These are phyloP conservation scores for Xylaria sp. DNA, from an alignment of 2,329 filamentous ascomycete genomes.

Conservation along the genomic window DNA sequence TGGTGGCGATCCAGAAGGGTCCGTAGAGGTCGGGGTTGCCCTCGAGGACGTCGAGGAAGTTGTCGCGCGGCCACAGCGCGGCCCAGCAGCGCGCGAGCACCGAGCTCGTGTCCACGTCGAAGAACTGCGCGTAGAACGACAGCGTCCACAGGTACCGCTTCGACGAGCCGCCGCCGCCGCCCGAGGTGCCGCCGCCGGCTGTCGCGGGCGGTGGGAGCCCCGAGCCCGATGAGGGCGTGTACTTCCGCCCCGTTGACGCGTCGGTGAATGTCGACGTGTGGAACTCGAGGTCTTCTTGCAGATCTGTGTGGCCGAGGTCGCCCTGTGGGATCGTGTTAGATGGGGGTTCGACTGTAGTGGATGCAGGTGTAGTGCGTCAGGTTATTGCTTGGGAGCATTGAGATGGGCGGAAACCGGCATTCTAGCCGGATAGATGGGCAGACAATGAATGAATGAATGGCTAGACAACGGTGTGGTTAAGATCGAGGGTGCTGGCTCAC, in stretches of 20 bases:
- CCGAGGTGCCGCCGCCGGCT: conserved; percentile 46
- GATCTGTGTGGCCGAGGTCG: conserved; percentile 95
- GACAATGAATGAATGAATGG: background rate
- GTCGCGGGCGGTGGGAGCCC: conserved; percentile 64
- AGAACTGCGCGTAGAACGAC: conserved; percentile 96
- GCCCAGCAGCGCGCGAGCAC: conserved; percentile 87
- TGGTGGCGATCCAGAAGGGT: conserved; percentile 98
- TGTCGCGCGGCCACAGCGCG: conserved; percentile 86
- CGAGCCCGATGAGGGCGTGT: conserved; percentile 52
- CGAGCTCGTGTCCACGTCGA: conserved; percentile 94
- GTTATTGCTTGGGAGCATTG: background rate
- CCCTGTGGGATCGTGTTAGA: conserved; percentile 60
- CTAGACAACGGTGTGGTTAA: background rate
- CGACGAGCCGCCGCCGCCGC: conserved; percentile 48
- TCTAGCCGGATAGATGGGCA: background rate
- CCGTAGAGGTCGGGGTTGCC: conserved; percentile 97
- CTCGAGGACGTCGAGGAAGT: conserved; percentile 96
- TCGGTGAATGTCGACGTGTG: conserved; percentile 88
- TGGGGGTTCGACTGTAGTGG: background rate
- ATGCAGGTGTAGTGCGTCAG: background rate
- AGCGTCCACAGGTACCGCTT: conserved; percentile 94
- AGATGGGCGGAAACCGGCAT: background rate
- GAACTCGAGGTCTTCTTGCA: conserved; percentile 99
- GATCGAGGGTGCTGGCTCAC: conserved; percentile 56
- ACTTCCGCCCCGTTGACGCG: conserved; percentile 58